Percentiles rank a stretch among this genome's conserved stretches.
phyloP scores from a whole-genome alignment of 371 early-diverging fungal genomes.

The Mucor indicus region DNA sequence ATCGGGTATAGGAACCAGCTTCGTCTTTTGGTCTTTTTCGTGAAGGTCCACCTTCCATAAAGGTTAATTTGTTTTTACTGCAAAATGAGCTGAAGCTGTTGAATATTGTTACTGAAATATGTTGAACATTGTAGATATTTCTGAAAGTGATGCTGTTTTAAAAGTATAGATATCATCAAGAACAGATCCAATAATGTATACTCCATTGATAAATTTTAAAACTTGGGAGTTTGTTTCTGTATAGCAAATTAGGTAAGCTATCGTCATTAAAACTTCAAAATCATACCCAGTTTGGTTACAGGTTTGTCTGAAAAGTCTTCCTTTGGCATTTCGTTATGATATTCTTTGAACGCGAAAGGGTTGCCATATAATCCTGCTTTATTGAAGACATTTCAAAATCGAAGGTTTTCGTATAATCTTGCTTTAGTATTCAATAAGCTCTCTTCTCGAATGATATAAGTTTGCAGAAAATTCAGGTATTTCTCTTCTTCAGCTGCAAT shows the following conservation, averaged over 20 bases:
- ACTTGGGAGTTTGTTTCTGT: conserved; percentile 17
- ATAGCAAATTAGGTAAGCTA: conserved; percentile 11
- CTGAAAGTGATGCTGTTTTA: conserved; percentile 9
- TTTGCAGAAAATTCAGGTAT: too few relatives aligned
- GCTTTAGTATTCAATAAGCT: too few relatives aligned
- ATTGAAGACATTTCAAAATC: too few relatives aligned
- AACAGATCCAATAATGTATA: conserved; percentile 10
- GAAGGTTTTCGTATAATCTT: too few relatives aligned
- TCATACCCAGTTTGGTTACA: conserved; percentile 9
- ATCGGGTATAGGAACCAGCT: conserved; percentile 11
- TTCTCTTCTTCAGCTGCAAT: too few relatives aligned
- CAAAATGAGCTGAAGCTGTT: conserved; percentile 14
- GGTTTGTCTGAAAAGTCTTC: conserved; percentile 2
- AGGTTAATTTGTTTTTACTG: conserved; percentile 8
- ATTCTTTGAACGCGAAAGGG: conserved; percentile 14
- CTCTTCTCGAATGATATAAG: too few relatives aligned
- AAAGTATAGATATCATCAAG: conserved; percentile 11
- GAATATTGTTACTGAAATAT: conserved; percentile 11
- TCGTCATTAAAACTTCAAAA: conserved; percentile 6
- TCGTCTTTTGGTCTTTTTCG: conserved; percentile 10
- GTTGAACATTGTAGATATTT: conserved; percentile 12
- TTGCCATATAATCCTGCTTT: conserved; percentile 15
- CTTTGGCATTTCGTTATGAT: conserved; percentile 3
- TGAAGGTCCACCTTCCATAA: conserved; percentile 2
- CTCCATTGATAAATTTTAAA: conserved; percentile 8